A percentile compares a stretch with the other conserved stretches of the same genome.
phyloP scores from a whole-genome alignment of 106 monocot species.

The Phalaenopsis aphrodite region DNA sequence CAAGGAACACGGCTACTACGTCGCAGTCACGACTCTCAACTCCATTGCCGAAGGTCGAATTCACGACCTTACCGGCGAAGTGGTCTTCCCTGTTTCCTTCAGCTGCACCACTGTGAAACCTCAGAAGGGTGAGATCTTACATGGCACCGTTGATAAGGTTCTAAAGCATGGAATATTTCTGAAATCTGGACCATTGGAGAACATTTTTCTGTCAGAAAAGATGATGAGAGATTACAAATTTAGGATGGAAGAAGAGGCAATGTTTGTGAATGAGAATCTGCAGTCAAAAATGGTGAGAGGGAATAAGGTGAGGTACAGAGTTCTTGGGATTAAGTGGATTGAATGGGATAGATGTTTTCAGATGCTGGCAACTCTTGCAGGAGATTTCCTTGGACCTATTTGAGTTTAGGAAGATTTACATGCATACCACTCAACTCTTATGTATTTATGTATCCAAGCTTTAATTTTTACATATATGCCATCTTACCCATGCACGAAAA shows the following conservation, averaged over 20 bases:
- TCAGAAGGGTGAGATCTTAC: constrained; percentile 55
- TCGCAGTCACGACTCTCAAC: constrained; percentile 49
- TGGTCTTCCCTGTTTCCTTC: constrained; percentile 62
- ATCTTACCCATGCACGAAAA: too few species aligned
- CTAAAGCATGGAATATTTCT: constrained; percentile 63
- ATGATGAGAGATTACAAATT: constrained; percentile 54
- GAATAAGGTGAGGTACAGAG: too few species aligned
- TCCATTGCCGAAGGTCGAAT: constrained; percentile 48
- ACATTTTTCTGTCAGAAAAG: constrained; percentile 52
- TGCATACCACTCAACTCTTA: too few species aligned
- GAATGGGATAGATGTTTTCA: too few species aligned
- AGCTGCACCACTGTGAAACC: constrained; percentile 58
- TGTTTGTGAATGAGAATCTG: too few species aligned
- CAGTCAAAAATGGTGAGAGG: too few species aligned
- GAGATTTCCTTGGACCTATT: too few species aligned
- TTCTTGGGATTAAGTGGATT: too few species aligned
- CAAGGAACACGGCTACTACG: constrained; percentile 54
- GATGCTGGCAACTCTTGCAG: too few species aligned
- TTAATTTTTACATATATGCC: too few species aligned
- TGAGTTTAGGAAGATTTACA: too few species aligned
- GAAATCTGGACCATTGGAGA: constrained; percentile 51
- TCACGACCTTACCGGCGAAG: constrained; percentile 49
- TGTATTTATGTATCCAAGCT: too few species aligned
- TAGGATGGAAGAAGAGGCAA: constrained; percentile 20
- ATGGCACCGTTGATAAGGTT: constrained; percentile 46